Conservation (phyloP, 2,329 filamentous ascomycete genomes). For the Geosmithia flava region DNA sequence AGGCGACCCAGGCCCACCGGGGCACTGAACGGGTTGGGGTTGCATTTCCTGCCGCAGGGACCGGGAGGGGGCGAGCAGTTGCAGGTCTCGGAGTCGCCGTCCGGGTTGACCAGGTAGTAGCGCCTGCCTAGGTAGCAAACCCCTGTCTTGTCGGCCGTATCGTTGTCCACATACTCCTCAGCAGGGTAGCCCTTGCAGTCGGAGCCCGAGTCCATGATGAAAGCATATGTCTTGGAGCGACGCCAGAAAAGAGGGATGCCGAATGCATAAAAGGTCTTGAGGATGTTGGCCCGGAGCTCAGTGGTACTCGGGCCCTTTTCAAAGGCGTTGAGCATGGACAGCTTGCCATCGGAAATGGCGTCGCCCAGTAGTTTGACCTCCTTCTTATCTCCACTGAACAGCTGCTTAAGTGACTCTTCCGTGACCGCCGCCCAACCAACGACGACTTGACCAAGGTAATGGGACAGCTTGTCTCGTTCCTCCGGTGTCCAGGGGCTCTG, state of each 20-base stretch:
- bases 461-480: too few species aligned
- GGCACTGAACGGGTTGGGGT: constrained; percentile 10
- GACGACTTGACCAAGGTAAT: constrained; percentile 3
- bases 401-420: not conserved
- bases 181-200: constrained; percentile 11
- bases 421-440: not conserved
- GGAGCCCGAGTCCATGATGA: constrained; percentile 19
- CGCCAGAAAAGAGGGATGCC: constrained; percentile 18
- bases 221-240: constrained; percentile 11
- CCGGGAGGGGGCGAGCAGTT: not conserved
- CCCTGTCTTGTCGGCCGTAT: constrained; percentile 8
- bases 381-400: too few species aligned
- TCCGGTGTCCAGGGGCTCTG: not conserved
- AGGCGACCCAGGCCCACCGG: constrained; percentile 15
- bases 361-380: too few species aligned
- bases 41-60: constrained; percentile 7
- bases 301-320: not conserved
- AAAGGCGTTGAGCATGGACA: too few species aligned
- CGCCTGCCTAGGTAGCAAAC: constrained; percentile 12
- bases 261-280: constrained; percentile 15
- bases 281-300: constrained; percentile 3
- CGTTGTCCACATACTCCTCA: constrained; percentile 10
- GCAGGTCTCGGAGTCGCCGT: constrained; percentile 8
- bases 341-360: too few species aligned
- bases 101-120: constrained; percentile 17